A percentile compares a stretch with the other conserved stretches of the same genome.
phyloP scores from a whole-genome alignment of 495 filamentous ascomycete species.

The Lasiosphaeria hispida region DNA sequence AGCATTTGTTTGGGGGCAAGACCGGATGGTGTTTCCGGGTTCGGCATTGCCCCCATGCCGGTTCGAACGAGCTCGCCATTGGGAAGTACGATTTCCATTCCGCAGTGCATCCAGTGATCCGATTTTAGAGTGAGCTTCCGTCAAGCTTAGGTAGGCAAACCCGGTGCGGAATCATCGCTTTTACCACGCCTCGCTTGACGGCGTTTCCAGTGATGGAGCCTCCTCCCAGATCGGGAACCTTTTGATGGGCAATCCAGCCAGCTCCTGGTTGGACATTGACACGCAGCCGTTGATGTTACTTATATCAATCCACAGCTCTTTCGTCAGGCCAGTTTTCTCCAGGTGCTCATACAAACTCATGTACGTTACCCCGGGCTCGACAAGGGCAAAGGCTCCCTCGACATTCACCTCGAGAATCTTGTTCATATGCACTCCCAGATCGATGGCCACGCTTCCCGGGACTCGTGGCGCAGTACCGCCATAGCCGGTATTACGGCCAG shows the following conservation, averaged over 20 bases:
- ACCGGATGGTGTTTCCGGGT: too few species aligned
- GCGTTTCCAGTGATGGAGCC: constrained; percentile 55
- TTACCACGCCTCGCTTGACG: constrained; percentile 39
- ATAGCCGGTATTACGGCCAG: constrained; percentile 38
- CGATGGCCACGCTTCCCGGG: constrained; percentile 48
- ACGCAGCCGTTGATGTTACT: too few species aligned
- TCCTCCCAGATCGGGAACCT: constrained; percentile 50
- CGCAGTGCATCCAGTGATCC: too few species aligned
- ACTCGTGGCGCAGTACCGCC: constrained; percentile 52
- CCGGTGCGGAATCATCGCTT: constrained; percentile 47
- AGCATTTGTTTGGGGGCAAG: too few species aligned
- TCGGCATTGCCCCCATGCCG: constrained; percentile 44
- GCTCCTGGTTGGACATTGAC: too few species aligned
- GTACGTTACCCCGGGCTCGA: constrained; percentile 54
- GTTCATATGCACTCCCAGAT: constrained; percentile 54
- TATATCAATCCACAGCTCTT: too few species aligned
- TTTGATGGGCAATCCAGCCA: constrained; percentile 43
- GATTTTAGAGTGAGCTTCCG: too few species aligned
- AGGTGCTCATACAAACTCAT: constrained; percentile 52
- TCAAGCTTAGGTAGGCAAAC: too few species aligned
- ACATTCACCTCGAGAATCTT: constrained; percentile 52
- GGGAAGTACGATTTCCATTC: constrained; percentile 50
- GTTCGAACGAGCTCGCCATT: constrained; percentile 45
- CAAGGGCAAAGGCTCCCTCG: constrained; percentile 47
- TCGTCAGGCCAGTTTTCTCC: too few species aligned